Evolutionary conservation across 169 alveolate genomes (phyloP), one percentile per base, ranked within the genome.

Genomic region (Theileria luwenshuni): DNA sequence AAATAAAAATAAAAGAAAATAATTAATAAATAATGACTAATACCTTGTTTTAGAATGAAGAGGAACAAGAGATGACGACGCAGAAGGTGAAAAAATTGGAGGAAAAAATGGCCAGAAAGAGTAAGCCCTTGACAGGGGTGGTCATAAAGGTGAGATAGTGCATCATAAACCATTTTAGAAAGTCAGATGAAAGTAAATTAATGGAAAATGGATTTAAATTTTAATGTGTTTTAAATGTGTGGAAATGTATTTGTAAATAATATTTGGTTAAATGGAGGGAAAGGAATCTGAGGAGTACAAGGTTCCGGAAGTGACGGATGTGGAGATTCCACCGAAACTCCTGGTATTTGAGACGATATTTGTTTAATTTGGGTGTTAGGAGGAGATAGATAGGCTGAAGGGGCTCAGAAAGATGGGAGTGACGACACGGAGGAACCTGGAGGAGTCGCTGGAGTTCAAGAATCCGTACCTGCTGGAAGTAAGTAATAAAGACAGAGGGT

Each of bases 401-500:
- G 25, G 43, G 54, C 51, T 79, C 15, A 74, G 65, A 30, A 73
- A 71, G 48, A 75, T 30, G 74, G 89, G 89, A 33, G 45, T 54
- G 28, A 64, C 79, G 13, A 72, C 77, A 19, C 73, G 43, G 30
- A 19, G 42, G 63, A 81, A 74, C 49, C 51, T 81, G 41, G 85
- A 81, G 74, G 42, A 81, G 5, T 81, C 89, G 1, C 56, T 81
- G 42, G 89, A 81, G 25, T 81, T 81, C 56, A 81, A 74, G 54
- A 81, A 81, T 30, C 89, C 89, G 21, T 81, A 81, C 77, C 77
- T 81, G 27, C 74, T 81, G 47, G 89, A 81, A 70, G 89, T 27
- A 73, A 58, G 74, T 73, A 12, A 23, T 13, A 13, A 69, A 47
- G 21, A 35, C 7, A 30, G n/a, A n/a, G 5, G 10, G 30, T 38